Evolutionary conservation across 345 rosid species (phyloP).

Genomic region (Populus pruinosa): DNA sequence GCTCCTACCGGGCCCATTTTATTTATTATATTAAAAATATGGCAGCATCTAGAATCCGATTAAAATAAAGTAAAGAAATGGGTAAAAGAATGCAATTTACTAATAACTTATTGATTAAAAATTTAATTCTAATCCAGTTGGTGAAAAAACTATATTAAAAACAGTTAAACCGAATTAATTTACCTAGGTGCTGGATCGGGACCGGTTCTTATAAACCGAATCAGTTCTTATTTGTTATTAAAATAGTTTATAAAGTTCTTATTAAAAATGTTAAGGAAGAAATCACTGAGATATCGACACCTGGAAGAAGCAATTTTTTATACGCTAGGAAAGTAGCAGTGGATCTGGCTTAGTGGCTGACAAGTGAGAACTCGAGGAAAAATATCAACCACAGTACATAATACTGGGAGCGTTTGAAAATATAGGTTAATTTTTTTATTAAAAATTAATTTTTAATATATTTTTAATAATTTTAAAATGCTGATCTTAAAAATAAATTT

Average conservation of each 20-base stretch:
- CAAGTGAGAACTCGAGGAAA: background rate
- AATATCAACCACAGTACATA: background rate
- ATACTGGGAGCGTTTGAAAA: too few species aligned
- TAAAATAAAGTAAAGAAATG: background rate
- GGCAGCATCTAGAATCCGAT: background rate
- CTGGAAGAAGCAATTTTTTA: background rate
- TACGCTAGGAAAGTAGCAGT: background rate
- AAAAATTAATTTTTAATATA: too few species aligned
- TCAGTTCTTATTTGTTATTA: too few species aligned
- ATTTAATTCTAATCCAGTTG: too few species aligned
- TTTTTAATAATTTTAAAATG: too few species aligned
- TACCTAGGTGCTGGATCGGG: fast-evolving
- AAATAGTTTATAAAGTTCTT: too few species aligned
- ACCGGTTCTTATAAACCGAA: too few species aligned
- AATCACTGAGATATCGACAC: background rate
- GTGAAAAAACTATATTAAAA: too few species aligned
- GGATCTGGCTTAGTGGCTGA: background rate
- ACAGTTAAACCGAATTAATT: too few species aligned
- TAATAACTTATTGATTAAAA: too few species aligned
- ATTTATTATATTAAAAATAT: background rate
- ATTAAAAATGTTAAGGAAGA: background rate
- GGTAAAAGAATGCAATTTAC: background rate
- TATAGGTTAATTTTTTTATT: too few species aligned
- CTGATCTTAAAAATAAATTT: too few species aligned
- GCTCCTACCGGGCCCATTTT: background rate